Conservation (phyloP, 2,329 filamentous ascomycete genomes). For the Alternaria arborescens region DNA sequence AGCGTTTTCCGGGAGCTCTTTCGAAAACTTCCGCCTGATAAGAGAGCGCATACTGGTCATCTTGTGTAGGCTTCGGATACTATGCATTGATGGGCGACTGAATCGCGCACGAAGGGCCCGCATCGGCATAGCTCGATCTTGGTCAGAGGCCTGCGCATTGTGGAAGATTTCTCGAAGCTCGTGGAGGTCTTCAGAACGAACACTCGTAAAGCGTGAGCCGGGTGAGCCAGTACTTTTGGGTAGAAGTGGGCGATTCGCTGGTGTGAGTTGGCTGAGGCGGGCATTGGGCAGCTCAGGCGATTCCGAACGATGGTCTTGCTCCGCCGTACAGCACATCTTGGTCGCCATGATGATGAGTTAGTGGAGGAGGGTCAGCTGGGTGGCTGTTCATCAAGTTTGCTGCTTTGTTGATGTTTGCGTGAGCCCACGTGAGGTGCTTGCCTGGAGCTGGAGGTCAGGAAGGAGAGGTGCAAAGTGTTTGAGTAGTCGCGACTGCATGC, state of each 20-base stretch:
- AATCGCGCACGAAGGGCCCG: constrained; percentile 31
- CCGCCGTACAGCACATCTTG: constrained; percentile 46
- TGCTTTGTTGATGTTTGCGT: constrained; percentile 7
- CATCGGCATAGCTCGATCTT: constrained; percentile 21
- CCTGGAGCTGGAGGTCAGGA: background rate
- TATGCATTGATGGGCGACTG: constrained; percentile 40
- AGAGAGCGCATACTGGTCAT: constrained; percentile 48
- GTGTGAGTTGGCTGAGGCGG: constrained; percentile 38
- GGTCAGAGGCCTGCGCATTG: constrained; percentile 29
- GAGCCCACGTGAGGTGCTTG: constrained; percentile 12
- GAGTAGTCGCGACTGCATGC: background rate
- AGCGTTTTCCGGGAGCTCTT: constrained; percentile 31
- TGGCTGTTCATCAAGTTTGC: background rate
- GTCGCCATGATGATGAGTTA: constrained; percentile 35
- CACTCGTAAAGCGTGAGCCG: constrained; percentile 42
- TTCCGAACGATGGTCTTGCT: constrained; percentile 36
- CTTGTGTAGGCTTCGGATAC: constrained; percentile 45
- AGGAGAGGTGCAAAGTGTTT: background rate
- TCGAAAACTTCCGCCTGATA: constrained; percentile 44
- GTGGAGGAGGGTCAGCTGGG: background rate
- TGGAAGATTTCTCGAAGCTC: constrained; percentile 48
- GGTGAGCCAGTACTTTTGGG: constrained; percentile 25
- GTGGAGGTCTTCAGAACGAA: constrained; percentile 41
- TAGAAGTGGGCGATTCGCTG: constrained; percentile 39
- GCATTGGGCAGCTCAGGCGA: constrained; percentile 48